A percentile compares a stretch with the other conserved stretches of the same genome.
Conservation (phyloP, 257 asterid species). For the Solanum chiquidenum region DNA sequence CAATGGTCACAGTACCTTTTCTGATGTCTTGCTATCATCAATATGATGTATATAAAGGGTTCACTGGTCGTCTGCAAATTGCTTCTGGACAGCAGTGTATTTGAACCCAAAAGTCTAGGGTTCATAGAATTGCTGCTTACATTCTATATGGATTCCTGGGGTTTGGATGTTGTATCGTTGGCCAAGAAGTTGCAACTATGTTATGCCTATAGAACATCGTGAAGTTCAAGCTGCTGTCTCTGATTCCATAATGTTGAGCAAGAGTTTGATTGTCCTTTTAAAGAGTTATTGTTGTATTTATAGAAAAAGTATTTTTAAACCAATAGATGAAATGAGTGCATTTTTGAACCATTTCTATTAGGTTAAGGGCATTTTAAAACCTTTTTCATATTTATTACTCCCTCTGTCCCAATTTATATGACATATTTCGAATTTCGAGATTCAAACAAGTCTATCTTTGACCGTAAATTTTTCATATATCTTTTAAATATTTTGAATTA, state of each 20-base stretch:
- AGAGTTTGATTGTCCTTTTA: not conserved
- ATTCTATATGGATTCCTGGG: not conserved
- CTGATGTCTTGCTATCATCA: not conserved
- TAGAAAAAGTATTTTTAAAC: too few relatives aligned
- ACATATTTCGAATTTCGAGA: too few relatives aligned
- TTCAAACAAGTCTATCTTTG: too few relatives aligned
- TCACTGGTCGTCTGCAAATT: not conserved
- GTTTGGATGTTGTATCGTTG: not conserved
- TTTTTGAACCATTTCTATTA: too few relatives aligned
- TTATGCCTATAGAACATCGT: not conserved
- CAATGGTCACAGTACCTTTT: not conserved
- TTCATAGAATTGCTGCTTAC: not conserved
- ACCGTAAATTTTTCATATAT: too few relatives aligned
- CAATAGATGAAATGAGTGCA: too few relatives aligned
- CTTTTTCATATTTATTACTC: too few relatives aligned
- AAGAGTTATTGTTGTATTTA: not conserved
- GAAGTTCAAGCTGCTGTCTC: not conserved
- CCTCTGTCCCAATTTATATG: too few relatives aligned
- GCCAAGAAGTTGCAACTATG: not conserved
- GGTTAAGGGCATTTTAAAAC: too few relatives aligned
- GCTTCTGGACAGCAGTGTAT: not conserved
- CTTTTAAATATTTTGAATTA: too few relatives aligned
- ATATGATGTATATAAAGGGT: not conserved
- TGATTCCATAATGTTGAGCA: not conserved
- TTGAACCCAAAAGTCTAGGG: not conserved